Percentiles rank a stretch among this genome's conserved stretches.
These are phyloP conservation scores for Saccharomyces hybrid DNA, from an alignment of 1,139 yeast genomes.

Conservation along the genomic window DNA sequence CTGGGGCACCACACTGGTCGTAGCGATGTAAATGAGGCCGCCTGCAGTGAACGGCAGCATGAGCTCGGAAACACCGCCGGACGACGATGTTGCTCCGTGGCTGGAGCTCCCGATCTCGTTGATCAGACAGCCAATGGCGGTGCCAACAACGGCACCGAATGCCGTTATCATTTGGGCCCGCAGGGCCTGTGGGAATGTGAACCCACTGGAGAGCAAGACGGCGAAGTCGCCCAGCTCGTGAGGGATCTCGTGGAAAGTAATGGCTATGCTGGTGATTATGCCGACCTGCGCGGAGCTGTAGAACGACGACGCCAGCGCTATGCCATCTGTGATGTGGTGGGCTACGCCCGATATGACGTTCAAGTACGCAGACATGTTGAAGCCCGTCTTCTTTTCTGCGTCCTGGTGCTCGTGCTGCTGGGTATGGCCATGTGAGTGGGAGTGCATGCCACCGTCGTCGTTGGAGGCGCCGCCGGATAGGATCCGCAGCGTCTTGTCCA, in stretches of 20 bases:
- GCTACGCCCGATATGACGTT: slow-evolving; percentile 58
- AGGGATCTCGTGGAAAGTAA: slow-evolving; percentile 65
- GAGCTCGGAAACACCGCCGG: slow-evolving; percentile 35
- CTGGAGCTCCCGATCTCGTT: slow-evolving; percentile 16
- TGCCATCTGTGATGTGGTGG: slow-evolving; percentile 65
- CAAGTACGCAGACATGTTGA: slow-evolving; percentile 47
- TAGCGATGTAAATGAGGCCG: slow-evolving; percentile 58
- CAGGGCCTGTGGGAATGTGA: slow-evolving; percentile 53
- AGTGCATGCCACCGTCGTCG: slow-evolving; percentile 27
- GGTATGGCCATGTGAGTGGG: slow-evolving; percentile 38
- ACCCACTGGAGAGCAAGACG: slow-evolving; percentile 54
- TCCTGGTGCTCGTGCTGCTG: slow-evolving; percentile 7
- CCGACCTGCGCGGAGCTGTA: slow-evolving; percentile 51
- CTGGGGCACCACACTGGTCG: slow-evolving; percentile 60
- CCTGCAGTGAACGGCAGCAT: slow-evolving; percentile 68
- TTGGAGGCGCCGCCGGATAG: slow-evolving; percentile 33
- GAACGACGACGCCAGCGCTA: slow-evolving; percentile 61
- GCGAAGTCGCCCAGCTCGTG: slow-evolving; percentile 74
- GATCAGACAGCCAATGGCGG: slow-evolving; percentile 49
- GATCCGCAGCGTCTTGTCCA: slow-evolving; percentile 51
- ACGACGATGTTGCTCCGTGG: slow-evolving; percentile 1
- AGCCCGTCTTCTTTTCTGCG: slow-evolving; percentile 12
- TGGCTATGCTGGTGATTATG: slow-evolving; percentile 56
- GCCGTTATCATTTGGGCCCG: slow-evolving; percentile 57
- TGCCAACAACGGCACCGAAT: slow-evolving; percentile 55